Conservation (phyloP, 805 yeast species). For the Ogataea pini region DNA sequence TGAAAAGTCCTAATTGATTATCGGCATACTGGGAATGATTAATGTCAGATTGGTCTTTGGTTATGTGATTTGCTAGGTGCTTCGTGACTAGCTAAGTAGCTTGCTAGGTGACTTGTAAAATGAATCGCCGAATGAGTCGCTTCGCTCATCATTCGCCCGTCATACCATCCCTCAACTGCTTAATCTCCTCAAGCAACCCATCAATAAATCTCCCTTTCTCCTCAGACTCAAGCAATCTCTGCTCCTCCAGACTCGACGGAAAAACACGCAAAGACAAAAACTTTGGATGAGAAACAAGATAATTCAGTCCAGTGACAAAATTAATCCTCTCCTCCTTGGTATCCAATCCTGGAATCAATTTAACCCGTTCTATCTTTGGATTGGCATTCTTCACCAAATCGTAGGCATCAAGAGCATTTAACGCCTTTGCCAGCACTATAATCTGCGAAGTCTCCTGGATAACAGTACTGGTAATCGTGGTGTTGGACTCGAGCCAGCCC, state of each 20-base stretch:
- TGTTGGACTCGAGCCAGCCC: constrained; percentile 61
- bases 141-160: too few relatives aligned
- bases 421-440: constrained; percentile 58
- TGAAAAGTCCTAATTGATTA: too few relatives aligned
- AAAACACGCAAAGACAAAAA: constrained; percentile 69
- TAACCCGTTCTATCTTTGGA: constrained; percentile 21
- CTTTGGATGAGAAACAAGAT: constrained; percentile 83
- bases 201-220: constrained; percentile 46
- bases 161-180: constrained; percentile 51
- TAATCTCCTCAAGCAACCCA: constrained; percentile 49
- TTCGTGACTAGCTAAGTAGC: too few relatives aligned
- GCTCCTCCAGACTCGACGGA: constrained; percentile 67
- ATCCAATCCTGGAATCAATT: constrained; percentile 60
- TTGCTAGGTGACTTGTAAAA: too few relatives aligned
- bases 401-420: constrained; percentile 54
- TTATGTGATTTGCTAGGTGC: too few relatives aligned
- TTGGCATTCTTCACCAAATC: constrained; percentile 39
- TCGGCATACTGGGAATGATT: too few relatives aligned
- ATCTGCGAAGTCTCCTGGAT: constrained; percentile 71
- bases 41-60: too few relatives aligned
- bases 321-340: constrained; percentile 57
- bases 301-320: constrained; percentile 61
- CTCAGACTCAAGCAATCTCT: constrained; percentile 50
- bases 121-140: too few relatives aligned
- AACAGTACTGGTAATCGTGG: constrained; percentile 47